These are phyloP conservation scores for Coemansia erecta DNA, from an alignment of 192 early-diverging fungal genomes.

Conservation along the genomic window DNA sequence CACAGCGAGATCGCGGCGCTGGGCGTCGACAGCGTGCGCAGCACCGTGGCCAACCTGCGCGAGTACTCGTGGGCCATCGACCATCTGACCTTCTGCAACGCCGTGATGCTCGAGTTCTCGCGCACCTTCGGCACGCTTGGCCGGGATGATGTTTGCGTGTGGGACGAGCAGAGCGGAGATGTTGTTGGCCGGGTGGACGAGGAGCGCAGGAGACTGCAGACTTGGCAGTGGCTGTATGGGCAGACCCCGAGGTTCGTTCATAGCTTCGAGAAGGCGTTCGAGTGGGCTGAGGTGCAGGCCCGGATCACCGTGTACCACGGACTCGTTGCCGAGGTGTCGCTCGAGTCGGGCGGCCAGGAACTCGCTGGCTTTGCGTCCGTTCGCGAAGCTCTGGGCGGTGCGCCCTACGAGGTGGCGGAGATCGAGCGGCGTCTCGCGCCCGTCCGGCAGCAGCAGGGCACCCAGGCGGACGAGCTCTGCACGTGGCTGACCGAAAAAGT, in stretches of 20 bases:
- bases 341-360: neutral
- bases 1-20: constrained; percentile 68
- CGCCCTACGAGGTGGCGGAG: constrained; percentile 29
- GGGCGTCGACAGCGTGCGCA: constrained; percentile 90
- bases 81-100: constrained; percentile 80
- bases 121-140: constrained; percentile 52
- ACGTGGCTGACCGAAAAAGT: constrained; percentile 27
- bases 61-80: constrained; percentile 80
- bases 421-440: constrained; percentile 13
- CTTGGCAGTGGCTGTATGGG: constrained; percentile 89
- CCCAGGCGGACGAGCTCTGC: constrained; percentile 28
- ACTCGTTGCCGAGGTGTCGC: constrained; percentile 13
- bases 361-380: constrained; percentile 9
- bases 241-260: constrained; percentile 88
- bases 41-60: constrained; percentile 77
- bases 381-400: constrained; percentile 13
- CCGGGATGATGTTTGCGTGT: neutral
- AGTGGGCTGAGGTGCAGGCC: constrained; percentile 25
- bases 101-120: constrained; percentile 69
- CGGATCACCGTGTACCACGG: constrained; percentile 30
- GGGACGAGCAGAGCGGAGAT: constrained; percentile 20
- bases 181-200: constrained; percentile 13
- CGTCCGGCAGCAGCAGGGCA: constrained; percentile 1
- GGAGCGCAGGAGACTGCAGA: constrained; percentile 53
- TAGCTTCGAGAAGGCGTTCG: constrained; percentile 29